Evolutionary conservation across 2,329 filamentous ascomycete genomes (phyloP).

Genomic region (Alternaria sp.): DNA sequence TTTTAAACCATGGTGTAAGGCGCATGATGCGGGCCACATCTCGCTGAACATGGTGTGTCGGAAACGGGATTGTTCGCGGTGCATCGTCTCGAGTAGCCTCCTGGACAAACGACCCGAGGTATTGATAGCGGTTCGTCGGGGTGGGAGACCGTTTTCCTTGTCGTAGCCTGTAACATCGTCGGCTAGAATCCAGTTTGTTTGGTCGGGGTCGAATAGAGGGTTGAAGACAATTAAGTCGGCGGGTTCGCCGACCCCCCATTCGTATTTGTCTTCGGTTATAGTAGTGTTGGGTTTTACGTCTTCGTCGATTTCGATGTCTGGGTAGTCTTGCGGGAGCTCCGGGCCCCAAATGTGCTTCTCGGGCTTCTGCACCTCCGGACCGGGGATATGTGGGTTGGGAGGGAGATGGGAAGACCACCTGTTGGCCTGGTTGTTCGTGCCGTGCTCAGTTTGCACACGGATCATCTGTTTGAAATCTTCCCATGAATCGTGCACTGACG

Average conservation of each 20-base stretch:
- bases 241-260: slow-evolving; percentile 74
- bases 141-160: slow-evolving; percentile 62
- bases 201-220: slow-evolving; percentile 75
- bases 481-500: slow-evolving; percentile 73
- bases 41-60: slow-evolving; percentile 79
- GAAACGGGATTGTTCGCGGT: slow-evolving; percentile 73
- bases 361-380: slow-evolving; percentile 49
- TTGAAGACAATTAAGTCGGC: slow-evolving; percentile 81
- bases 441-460: slow-evolving; percentile 66
- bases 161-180: slow-evolving; percentile 76
- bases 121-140: slow-evolving; percentile 75
- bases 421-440: slow-evolving; percentile 57
- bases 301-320: slow-evolving; percentile 62
- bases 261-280: slow-evolving; percentile 64
- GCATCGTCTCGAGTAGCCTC: slow-evolving; percentile 74
- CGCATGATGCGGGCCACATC: slow-evolving; percentile 77
- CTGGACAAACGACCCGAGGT: slow-evolving; percentile 74
- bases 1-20: slow-evolving; percentile 79
- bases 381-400: slow-evolving; percentile 55
- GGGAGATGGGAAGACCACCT: slow-evolving; percentile 54
- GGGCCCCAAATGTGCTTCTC: slow-evolving; percentile 62
- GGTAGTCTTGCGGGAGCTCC: slow-evolving; percentile 53
- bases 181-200: slow-evolving; percentile 76
- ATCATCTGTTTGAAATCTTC: slow-evolving; percentile 74
- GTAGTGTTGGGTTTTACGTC: slow-evolving; percentile 63